A percentile compares a stretch with the other conserved stretches of the same genome.
Conservation (phyloP, 2,329 filamentous ascomycete genomes). For the Periconia sp. region DNA sequence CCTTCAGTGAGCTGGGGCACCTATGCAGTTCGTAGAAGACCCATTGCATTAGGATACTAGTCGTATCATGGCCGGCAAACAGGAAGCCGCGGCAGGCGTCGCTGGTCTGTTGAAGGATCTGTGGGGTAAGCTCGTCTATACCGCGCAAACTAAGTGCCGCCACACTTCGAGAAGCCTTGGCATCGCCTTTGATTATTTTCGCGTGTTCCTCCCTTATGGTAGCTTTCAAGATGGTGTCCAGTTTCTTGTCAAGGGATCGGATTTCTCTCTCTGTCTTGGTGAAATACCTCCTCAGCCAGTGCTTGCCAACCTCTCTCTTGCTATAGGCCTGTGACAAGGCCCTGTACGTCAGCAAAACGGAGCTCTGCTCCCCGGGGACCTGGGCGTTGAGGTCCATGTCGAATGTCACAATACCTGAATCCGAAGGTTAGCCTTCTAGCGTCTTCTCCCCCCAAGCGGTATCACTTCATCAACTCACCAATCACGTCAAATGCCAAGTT, state of each 20-base stretch:
- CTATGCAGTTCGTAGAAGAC: slow-evolving; percentile 30
- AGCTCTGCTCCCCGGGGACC: slow-evolving; percentile 16
- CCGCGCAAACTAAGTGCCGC: slow-evolving; percentile 20
- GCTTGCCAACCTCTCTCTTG: slow-evolving; percentile 16
- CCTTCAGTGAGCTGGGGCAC: slow-evolving; percentile 17
- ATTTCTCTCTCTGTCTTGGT: slow-evolving; percentile 21
- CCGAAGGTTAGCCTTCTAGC: no score
- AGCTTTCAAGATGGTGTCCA: slow-evolving; percentile 20
- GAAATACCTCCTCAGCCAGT: slow-evolving; percentile 21
- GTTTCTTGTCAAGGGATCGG: slow-evolving; percentile 11
- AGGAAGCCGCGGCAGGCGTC: slow-evolving; percentile 43
- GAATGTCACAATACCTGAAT: slow-evolving; percentile 24
- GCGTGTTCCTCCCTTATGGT: slow-evolving; percentile 19
- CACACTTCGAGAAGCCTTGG: slow-evolving; percentile 14
- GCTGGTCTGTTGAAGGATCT: slow-evolving; percentile 37
- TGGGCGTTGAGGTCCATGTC: slow-evolving; percentile 23
- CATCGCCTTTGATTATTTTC: background rate
- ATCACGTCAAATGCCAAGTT: slow-evolving; percentile 29
- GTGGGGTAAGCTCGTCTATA: slow-evolving; percentile 21
- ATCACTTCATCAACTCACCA: no score
- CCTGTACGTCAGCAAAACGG: slow-evolving; percentile 22
- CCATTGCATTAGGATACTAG: slow-evolving; percentile 31
- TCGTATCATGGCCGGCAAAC: slow-evolving; percentile 43
- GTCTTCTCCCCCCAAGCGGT: no score
- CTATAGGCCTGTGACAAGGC: slow-evolving; percentile 23